These are phyloP conservation scores for Hordeum pubiflorum DNA, from an alignment of 202 grass and related monocot species.

Conservation along the genomic window DNA sequence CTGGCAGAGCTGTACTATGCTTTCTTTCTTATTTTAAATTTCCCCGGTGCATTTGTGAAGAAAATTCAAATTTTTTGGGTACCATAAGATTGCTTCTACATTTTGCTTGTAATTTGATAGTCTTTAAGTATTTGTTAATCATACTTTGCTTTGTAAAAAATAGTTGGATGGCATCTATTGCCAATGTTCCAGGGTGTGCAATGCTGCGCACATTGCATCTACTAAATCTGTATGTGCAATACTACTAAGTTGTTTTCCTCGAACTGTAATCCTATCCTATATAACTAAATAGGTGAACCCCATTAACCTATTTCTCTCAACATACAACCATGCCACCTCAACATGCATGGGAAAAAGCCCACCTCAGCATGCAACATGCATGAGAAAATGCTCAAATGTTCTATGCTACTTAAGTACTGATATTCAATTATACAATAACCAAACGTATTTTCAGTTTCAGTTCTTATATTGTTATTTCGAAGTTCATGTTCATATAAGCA, in stretches of 20 bases:
- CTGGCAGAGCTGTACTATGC: neutral
- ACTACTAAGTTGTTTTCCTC: neutral
- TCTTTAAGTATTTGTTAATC: neutral
- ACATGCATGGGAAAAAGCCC: too few relatives aligned
- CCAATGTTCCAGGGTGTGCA: neutral
- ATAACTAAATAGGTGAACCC: neutral
- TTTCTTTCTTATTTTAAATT: constrained; percentile 11
- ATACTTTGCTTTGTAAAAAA: neutral
- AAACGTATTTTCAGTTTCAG: neutral
- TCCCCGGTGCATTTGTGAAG: neutral
- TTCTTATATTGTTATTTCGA: neutral
- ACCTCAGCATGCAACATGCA: too few relatives aligned
- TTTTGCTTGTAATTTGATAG: constrained; percentile 17
- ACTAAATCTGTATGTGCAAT: neutral
- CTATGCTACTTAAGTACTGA: too few relatives aligned
- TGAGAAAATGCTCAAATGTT: too few relatives aligned
- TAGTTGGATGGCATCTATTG: neutral
- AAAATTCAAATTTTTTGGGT: neutral
- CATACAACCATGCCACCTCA: neutral
- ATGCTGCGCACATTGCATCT: neutral
- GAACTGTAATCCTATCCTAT: neutral
- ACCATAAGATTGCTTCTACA: neutral
- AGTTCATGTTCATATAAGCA: neutral
- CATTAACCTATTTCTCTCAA: neutral
- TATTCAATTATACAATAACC: neutral